Percentiles rank a stretch among this genome's conserved stretches.
These are phyloP conservation scores for Schwanniomyces vanrijiae DNA, from an alignment of 805 yeast species.

Conservation along the genomic window DNA sequence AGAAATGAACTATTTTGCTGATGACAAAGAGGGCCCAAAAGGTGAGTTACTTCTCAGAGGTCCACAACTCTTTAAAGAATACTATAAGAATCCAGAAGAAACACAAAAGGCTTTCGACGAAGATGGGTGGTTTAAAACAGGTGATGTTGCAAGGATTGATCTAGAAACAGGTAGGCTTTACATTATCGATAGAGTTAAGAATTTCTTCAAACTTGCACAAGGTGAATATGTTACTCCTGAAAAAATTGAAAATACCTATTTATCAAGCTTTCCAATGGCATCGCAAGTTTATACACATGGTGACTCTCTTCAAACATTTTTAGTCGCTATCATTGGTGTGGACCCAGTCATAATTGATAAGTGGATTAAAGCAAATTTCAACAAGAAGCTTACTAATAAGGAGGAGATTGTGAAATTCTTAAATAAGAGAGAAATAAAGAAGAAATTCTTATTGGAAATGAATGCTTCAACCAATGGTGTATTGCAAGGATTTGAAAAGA, in stretches of 20 bases:
- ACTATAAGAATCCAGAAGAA: conserved; percentile 49
- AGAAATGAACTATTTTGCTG: conserved; percentile 51
- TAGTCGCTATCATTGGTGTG: conserved; percentile 31
- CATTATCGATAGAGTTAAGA: conserved; percentile 51
- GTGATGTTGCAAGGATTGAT: conserved; percentile 45
- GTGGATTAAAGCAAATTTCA: conserved; percentile 16
- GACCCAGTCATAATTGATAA: conserved; percentile 17
- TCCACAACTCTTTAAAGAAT: conserved; percentile 52
- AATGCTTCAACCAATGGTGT: conserved; percentile 19
- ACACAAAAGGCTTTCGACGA: conserved; percentile 44
- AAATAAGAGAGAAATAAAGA: conserved; percentile 21
- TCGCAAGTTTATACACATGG: conserved; percentile 35
- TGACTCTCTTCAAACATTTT: conserved; percentile 24
- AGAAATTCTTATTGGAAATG: conserved; percentile 19
- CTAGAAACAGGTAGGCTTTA: conserved; percentile 27
- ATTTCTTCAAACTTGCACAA: conserved; percentile 47
- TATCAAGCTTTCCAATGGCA: conserved; percentile 27
- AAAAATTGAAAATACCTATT: conserved; percentile 34
- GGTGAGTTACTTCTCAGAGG: conserved; percentile 63
- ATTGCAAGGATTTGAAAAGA: conserved; percentile 38
- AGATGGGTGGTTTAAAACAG: conserved; percentile 60
- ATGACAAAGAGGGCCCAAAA: conserved; percentile 30
- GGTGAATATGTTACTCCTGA: conserved; percentile 46
- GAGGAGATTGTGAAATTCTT: conserved; percentile 20
- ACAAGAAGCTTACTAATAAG: conserved; percentile 1